These are phyloP conservation scores for Dipteronia sinensis DNA, from an alignment of 345 rosid species.

Conservation along the genomic window DNA sequence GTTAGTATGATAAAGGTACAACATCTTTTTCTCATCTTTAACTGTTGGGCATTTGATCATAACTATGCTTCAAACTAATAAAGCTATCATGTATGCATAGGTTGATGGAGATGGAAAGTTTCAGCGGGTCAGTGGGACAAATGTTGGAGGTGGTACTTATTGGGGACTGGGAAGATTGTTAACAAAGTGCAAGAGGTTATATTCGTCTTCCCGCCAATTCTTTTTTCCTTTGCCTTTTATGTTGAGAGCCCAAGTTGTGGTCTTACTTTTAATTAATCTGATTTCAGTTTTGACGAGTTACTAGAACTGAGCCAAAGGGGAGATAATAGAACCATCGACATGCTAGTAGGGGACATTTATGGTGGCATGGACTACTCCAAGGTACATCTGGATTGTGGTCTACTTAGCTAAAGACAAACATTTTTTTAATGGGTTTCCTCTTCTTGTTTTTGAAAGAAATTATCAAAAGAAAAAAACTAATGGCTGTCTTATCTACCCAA, in stretches of 20 bases:
- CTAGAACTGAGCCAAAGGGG: conserved; percentile 97
- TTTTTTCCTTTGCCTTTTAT: conserved; percentile 6
- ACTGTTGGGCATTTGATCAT: conserved; percentile 15
- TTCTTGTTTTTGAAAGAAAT: conserved; percentile 2
- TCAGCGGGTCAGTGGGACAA: conserved; percentile 95
- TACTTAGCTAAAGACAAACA: not conserved
- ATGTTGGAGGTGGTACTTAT: conserved; percentile 98
- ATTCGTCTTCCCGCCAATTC: conserved; percentile 20
- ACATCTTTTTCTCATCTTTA: conserved; percentile 11
- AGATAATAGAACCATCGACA: conserved; percentile 87
- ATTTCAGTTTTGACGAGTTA: conserved; percentile 86
- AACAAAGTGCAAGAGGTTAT: conserved; percentile 90
- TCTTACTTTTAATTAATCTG: conserved; percentile 18
- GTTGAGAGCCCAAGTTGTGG: conserved; percentile 1
- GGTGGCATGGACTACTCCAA: conserved; percentile 95
- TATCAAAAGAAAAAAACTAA: not conserved
- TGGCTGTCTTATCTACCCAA: not conserved
- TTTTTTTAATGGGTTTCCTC: conserved; percentile 2
- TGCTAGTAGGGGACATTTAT: conserved; percentile 98
- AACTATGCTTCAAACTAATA: conserved; percentile 5
- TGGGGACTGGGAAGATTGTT: conserved; percentile 97
- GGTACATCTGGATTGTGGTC: conserved; percentile 42
- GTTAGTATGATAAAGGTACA: conserved; percentile 97
- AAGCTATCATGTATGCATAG: conserved; percentile 32
- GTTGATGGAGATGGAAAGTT: conserved; percentile 99